These are phyloP conservation scores for Caryopteris hybrid DNA, from an alignment of 305 asterid species.

Conservation along the genomic window DNA sequence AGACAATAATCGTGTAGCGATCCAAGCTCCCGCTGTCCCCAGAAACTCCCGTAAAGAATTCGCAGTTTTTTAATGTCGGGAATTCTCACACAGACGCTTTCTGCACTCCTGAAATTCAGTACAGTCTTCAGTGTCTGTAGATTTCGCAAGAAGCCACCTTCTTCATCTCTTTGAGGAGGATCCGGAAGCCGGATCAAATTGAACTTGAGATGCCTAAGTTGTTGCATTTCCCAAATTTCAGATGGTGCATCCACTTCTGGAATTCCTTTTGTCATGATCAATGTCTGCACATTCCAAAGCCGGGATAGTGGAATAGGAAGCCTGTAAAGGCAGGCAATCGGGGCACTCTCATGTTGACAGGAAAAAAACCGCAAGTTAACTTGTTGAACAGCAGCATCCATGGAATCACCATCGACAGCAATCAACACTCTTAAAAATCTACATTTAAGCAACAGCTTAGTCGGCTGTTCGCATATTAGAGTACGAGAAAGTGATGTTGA, in stretches of 20 bases:
- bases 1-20: not conserved
- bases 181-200: not conserved
- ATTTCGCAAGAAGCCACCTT: not conserved
- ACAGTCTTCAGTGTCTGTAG: not conserved
- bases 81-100: not conserved
- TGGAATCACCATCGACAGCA: not conserved
- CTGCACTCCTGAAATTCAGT: not conserved
- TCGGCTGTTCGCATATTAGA: not conserved
- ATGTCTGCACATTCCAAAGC: not conserved
- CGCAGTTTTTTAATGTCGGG: not conserved
- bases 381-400: not conserved
- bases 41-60: not conserved
- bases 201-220: not conserved
- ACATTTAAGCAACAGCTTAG: not conserved
- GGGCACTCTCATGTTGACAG: not conserved
- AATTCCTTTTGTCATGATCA: not conserved
- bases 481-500: not conserved
- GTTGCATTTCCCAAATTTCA: slow-evolving; percentile 12
- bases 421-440: not conserved
- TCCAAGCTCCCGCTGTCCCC: not conserved
- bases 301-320: not conserved
- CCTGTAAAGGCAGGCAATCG: not conserved
- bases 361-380: not conserved
- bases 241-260: not conserved
- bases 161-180: not conserved